Base-by-base conservation (phyloP, 176 grass and related monocot genomes). In the Oryza glumipatula region DNA sequence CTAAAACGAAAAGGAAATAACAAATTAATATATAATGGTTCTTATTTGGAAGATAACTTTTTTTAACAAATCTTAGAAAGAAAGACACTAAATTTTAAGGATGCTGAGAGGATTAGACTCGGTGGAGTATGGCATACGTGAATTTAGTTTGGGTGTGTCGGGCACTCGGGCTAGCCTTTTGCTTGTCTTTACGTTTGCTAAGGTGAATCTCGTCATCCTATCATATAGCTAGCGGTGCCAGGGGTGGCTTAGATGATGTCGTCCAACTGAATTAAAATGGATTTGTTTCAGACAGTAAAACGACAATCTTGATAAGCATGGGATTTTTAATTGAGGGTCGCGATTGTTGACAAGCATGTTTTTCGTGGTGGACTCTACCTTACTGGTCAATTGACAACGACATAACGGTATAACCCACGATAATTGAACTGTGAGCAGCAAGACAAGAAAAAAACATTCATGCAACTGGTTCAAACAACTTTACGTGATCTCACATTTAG, bases 211-310 rank as follows among this genome's bases (percentile, higher is more conserved):
- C n/a, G 58, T 63, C 58, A 63, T 5, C 19, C 58, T n/a, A 32
- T 32, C 30, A 32, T 63, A 23, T 63, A 63, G 58, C 58, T 63
- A 63, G 58, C 58, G 9, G 58, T 63, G 21, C 17, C n/a, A 58
- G 52, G 52, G 16, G 6, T 58, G 54, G 19, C 54, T 58, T 58
- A 56, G 74, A 74, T 68, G 83, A 90, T 79, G 83, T 21, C 13
- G 32, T 11, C 58, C 32, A 60, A 35, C 73, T 47, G 23, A 70
- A 21, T 78, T 72, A 86, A 78, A 58, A 60, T 78, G 3, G 36
- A 16, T 80, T 73, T 78, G 17, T 78, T 65, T 39, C 73, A 77
- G 84, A 86, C 88, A 83, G 79, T 90, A 78, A 90, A 79, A 86
- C 88, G 79, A 86, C 84, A 90, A 74, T 86, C 58, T 30, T 68